Base-by-base conservation (phyloP, 495 filamentous ascomycete species). In the Letharia columbiana region DNA sequence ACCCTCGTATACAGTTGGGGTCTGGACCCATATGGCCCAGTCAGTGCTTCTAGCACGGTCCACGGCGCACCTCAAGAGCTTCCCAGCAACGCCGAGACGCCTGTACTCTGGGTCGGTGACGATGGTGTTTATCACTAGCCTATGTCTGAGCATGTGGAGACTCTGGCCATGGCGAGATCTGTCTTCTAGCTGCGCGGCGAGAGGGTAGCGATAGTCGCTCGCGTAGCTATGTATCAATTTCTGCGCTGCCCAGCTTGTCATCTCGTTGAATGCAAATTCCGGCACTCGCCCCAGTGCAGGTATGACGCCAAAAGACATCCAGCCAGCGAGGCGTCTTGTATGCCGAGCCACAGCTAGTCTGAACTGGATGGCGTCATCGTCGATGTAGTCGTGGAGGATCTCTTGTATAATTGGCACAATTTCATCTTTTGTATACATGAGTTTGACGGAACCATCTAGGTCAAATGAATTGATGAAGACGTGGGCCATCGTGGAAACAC, bases 381-480 rank as follows among this genome's bases (percentile, higher is more conserved):
- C 49, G 23, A 54, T 54, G 49, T 54, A 54, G 49, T 54, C 49
- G 49, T 54, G 49, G 23, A 54, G 49, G 23, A 54, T 54, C 2
- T 31, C 49, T 54, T 54, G 49, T 23, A 54, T 13, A 4, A 31
- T 10, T 1, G 7, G n/a, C 49, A 23, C 31, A 3, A 54, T 54
- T 23, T 54, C 49, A 13, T 54, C 23, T 54, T 54, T 54, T 23
- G n/a, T 31, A 15, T 54, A 54, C 49, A 54, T 54, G n/a, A 54
- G 49, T 31, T 31, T 54, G 49, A 54, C 49, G 9, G 49, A 54
- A 5, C 49, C 49, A 31, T 54, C 49, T 1, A 54, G 10, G 12
- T 54, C 49, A 10, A 54, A 54, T 1, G 49, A 54, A 10, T 54
- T 31, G 11, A 54, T 23, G 49, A 54, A 54, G 23, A 54, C 11